These are phyloP conservation scores for Psidium friedrichsthalianum DNA, from an alignment of 345 rosid species.

Conservation along the genomic window DNA sequence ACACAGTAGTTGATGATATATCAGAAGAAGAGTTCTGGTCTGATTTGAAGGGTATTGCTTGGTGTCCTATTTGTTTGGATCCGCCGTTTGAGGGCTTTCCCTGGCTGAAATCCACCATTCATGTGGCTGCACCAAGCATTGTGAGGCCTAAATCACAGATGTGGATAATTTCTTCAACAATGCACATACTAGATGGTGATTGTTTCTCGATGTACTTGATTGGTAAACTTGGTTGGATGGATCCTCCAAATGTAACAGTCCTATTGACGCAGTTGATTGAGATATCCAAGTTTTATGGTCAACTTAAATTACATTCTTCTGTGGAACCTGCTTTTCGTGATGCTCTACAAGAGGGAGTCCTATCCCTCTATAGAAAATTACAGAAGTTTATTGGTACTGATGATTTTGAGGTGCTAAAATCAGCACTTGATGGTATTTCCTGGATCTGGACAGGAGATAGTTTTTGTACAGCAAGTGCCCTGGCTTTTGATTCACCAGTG, in stretches of 20 bases:
- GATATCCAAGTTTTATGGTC: slow-evolving; percentile 57
- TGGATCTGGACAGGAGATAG: slow-evolving; percentile 97
- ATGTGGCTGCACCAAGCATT: slow-evolving; percentile 53
- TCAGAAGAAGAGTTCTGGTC: slow-evolving; percentile 82
- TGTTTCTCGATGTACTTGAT: slow-evolving; percentile 47
- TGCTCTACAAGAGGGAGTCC: slow-evolving; percentile 54
- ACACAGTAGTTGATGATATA: slow-evolving; percentile 34
- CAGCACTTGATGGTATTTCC: slow-evolving; percentile 58
- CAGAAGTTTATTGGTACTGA: slow-evolving; percentile 50
- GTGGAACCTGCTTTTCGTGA: slow-evolving; percentile 37
- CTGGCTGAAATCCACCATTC: slow-evolving; percentile 55
- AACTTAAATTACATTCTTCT: slow-evolving; percentile 36
- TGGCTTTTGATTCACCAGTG: slow-evolving; percentile 96
- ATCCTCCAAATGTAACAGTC: slow-evolving; percentile 33
- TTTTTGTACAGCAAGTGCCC: slow-evolving; percentile 71
- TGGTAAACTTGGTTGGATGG: slow-evolving; percentile 81
- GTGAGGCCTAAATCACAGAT: slow-evolving; percentile 86
- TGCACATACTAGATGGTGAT: slow-evolving; percentile 73
- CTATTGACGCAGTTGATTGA: slow-evolving; percentile 58
- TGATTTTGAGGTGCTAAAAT: slow-evolving; percentile 46
- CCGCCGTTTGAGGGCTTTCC: slow-evolving; percentile 78
- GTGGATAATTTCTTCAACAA: slow-evolving; percentile 64
- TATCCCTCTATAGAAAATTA: slow-evolving; percentile 47
- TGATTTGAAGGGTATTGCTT: slow-evolving; percentile 59
- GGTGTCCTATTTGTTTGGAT: slow-evolving; percentile 72